Evolutionary conservation across 495 filamentous ascomycete genomes (phyloP), one percentile per base, ranked within the genome.

Genomic region (Podospora pseudopauciseta): DNA sequence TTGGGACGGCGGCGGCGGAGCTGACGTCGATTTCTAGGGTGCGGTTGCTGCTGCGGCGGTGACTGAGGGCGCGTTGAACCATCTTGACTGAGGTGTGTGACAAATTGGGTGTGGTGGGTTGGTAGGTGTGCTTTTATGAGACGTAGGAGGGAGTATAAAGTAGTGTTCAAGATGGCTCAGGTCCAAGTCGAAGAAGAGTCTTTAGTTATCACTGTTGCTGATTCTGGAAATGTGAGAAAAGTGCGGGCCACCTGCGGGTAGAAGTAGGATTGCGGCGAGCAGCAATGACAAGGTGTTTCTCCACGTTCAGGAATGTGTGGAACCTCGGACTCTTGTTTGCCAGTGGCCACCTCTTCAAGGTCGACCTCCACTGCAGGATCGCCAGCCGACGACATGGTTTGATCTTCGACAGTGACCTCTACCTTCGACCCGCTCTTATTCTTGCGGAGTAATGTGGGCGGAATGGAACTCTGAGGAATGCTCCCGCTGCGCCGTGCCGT

Each of bases 31-130:
- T 28, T 26, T 67, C 62, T 34, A 71, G 60, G 27, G 13, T 60
- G 63, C 58, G 70, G 16, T 53, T 23, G 55, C 16, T 60, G 58
- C 60, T 60, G 1, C 66, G 63, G 32, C 70, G 66, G 55, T 60
- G 70, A 59, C 49, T 55, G 9, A 71, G 63, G 26, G 70, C 66
- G 63, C 60, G 70, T 13, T 32, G 67, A 30, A 69, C 67, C 67
- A 69, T 69, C 34, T 20, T 68, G 13, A 27, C 32, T 39, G 18
- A 20, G 39, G 13, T 60, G 32, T 34, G 53, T 4, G 16, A 23
- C 6, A 23, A 16, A 4, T 63, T 20, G 4, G 15, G 58, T 18
- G 28, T 62, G 18, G 60, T 60, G 44, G 23, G 39, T 57, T 20
- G 4, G 9, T 20, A 58, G 3, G n/a, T 7, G 54, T 57, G 60